Evolutionary conservation across 1,284 basidiomycete species (phyloP).

Genomic region (Bondarzewia mesenterica): DNA sequence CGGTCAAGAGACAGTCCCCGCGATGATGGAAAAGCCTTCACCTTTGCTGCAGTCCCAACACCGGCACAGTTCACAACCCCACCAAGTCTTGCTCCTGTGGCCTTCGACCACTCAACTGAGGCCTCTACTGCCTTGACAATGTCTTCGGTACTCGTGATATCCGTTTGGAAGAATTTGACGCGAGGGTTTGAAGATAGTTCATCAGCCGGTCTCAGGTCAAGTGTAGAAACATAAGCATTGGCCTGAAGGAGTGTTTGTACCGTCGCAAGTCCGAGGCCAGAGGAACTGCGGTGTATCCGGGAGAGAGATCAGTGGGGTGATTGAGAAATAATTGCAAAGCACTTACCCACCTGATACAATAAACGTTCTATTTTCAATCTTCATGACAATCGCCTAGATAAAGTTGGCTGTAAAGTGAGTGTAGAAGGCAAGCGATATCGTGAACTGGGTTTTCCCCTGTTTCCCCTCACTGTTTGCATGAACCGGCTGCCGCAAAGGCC

Average conservation of each 20-base stretch:
- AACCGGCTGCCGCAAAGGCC: too few relatives aligned
- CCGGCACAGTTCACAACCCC: slow-evolving; percentile 51
- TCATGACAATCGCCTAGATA: slow-evolving; percentile 51
- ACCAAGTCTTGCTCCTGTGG: slow-evolving; percentile 36
- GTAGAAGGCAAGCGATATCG: too few relatives aligned
- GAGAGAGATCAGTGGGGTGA: not conserved
- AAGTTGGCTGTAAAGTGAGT: not conserved
- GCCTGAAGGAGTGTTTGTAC: slow-evolving; percentile 33
- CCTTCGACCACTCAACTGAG: slow-evolving; percentile 34
- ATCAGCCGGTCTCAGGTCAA: slow-evolving; percentile 33
- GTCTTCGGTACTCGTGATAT: slow-evolving; percentile 32
- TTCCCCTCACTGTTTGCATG: too few relatives aligned
- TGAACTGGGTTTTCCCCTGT: too few relatives aligned
- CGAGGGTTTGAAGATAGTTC: slow-evolving; percentile 15
- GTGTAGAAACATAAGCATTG: slow-evolving; percentile 36
- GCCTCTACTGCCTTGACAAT: slow-evolving; percentile 33
- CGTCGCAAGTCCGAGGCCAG: slow-evolving; percentile 46
- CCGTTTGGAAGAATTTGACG: slow-evolving; percentile 35
- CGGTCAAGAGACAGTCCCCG: not conserved
- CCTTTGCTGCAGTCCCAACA: slow-evolving; percentile 33
- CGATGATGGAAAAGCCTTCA: slow-evolving; percentile 2
- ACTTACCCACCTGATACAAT: slow-evolving; percentile 45
- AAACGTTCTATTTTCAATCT: slow-evolving; percentile 39
- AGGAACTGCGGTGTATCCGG: slow-evolving; percentile 28
- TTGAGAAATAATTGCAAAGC: not conserved